These are phyloP conservation scores for Ophiostoma perfectum DNA, from an alignment of 2,329 filamentous ascomycete species.

Conservation along the genomic window DNA sequence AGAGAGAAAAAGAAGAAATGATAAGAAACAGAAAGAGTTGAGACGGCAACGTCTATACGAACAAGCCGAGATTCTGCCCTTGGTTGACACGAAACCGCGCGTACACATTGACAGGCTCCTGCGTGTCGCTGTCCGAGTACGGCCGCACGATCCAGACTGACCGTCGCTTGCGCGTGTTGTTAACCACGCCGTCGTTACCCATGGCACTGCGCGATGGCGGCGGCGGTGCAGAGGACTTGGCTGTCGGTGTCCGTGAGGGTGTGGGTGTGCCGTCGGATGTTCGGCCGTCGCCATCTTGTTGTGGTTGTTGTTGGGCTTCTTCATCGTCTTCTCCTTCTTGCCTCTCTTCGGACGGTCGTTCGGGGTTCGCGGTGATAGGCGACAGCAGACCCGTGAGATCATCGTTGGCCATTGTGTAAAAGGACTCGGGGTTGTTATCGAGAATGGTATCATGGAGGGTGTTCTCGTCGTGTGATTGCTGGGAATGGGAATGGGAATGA, in stretches of 20 bases:
- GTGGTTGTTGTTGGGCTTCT: slow-evolving; percentile 19
- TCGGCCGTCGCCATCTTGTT: slow-evolving; percentile 15
- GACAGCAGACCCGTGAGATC: slow-evolving; percentile 13
- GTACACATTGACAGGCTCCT: slow-evolving; percentile 29
- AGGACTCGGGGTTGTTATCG: slow-evolving; percentile 29
- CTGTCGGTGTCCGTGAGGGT: slow-evolving; percentile 18
- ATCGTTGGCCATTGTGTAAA: slow-evolving; percentile 29
- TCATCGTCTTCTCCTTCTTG: background rate
- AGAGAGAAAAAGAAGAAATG: background rate
- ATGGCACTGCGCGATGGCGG: slow-evolving; percentile 1
- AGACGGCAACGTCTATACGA: slow-evolving; percentile 25
- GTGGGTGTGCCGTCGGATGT: background rate
- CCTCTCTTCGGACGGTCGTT: background rate
- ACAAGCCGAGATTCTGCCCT: slow-evolving; percentile 28
- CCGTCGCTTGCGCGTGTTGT: slow-evolving; percentile 25
- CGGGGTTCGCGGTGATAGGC: background rate
- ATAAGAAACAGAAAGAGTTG: background rate
- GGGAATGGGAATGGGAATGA: background rate
- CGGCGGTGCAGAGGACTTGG: background rate
- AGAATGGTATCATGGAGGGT: background rate
- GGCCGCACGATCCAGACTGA: slow-evolving; percentile 33
- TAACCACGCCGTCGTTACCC: slow-evolving; percentile 15
- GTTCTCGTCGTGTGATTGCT: background rate
- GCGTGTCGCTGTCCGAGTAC: slow-evolving; percentile 27
- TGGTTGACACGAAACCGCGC: slow-evolving; percentile 28